A percentile compares a stretch with the other conserved stretches of the same genome.
Evolutionary conservation across 345 rosid genomes (phyloP).

Genomic region (Eucalyptus erythrocorys): DNA sequence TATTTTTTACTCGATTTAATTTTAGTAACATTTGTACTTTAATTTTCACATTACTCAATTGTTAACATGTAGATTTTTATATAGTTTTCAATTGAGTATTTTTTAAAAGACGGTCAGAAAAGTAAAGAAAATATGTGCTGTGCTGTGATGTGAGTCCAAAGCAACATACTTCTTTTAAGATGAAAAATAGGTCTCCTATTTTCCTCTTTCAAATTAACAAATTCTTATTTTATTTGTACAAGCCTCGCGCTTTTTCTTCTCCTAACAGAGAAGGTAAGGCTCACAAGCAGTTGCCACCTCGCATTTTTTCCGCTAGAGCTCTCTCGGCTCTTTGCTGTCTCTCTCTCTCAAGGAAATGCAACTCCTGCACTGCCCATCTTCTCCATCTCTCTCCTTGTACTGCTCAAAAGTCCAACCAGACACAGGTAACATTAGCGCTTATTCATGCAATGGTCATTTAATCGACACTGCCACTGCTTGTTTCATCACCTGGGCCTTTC

Average conservation of each 20-base stretch:
- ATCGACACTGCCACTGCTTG: background rate
- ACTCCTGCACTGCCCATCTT: background rate
- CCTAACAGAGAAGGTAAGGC: background rate
- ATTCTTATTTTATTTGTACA: too few species aligned
- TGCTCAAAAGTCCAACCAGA: background rate
- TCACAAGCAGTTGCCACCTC: background rate
- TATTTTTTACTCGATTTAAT: background rate
- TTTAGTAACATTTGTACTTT: background rate
- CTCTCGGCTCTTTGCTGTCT: background rate
- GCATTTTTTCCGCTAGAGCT: background rate
- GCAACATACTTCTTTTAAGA: background rate
- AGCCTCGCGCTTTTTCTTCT: too few species aligned
- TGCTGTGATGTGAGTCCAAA: background rate
- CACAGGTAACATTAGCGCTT: background rate
- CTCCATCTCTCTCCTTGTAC: background rate
- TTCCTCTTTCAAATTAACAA: too few species aligned
- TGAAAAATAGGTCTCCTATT: too few species aligned
- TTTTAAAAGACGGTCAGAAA: too few species aligned
- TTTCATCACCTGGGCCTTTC: background rate
- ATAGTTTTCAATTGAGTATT: background rate
- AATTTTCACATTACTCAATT: too few species aligned
- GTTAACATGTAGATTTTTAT: too few species aligned
- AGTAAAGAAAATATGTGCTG: too few species aligned
- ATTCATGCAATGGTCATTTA: background rate
- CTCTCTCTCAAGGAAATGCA: background rate